Evolutionary conservation across 169 alveolate genomes (phyloP).

Genomic region (Cryptosporidium viatorum): DNA sequence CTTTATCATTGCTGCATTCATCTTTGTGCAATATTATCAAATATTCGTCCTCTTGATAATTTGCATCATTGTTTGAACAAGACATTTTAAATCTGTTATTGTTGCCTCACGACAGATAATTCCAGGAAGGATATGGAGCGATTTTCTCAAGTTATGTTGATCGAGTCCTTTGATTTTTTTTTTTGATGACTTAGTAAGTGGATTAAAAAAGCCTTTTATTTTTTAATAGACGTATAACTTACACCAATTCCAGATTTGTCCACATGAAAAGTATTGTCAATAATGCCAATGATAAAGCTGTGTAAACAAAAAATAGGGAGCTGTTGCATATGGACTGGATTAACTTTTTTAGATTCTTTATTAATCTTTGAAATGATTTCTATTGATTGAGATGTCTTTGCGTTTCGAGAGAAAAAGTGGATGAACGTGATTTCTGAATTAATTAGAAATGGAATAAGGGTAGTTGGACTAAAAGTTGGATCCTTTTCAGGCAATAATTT

Average conservation of each 20-base stretch:
- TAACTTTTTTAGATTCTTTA: background rate
- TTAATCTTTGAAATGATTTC: background rate
- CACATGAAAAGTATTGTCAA: slow-evolving; percentile 39
- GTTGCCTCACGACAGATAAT: slow-evolving; percentile 2
- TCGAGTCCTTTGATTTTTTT: background rate
- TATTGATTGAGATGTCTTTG: background rate
- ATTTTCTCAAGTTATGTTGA: background rate
- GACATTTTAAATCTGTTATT: slow-evolving; percentile 3
- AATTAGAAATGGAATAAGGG: background rate
- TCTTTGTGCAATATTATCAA: slow-evolving; percentile 35
- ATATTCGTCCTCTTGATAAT: slow-evolving; percentile 53
- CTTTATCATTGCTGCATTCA: slow-evolving; percentile 21
- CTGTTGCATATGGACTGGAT: background rate
- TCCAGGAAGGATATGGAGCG: background rate
- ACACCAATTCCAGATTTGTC: slow-evolving; percentile 68
- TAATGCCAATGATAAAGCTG: background rate
- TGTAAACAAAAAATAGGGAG: background rate
- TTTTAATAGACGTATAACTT: slow-evolving; percentile 53
- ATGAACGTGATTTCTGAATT: slow-evolving; percentile 45
- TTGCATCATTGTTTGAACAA: background rate
- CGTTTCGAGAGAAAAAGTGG: background rate
- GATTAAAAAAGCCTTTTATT: background rate
- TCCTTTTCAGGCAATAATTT: background rate
- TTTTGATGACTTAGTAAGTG: background rate
- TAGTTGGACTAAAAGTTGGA: background rate